Base-by-base conservation (phyloP, 345 rosid species). In the Citrus inodora region DNA sequence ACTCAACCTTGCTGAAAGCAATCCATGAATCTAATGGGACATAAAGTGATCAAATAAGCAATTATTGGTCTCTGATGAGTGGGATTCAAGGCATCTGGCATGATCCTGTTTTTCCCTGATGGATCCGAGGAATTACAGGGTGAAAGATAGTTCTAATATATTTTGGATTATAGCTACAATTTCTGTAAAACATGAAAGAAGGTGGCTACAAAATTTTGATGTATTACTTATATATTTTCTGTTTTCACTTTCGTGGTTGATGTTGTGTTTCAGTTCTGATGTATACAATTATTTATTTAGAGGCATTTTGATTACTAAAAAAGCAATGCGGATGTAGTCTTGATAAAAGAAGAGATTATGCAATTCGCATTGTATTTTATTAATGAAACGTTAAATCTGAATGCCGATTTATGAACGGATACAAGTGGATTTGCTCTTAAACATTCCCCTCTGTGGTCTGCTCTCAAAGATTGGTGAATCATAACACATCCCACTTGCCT, bases 361-460 rank as follows among this genome's bases (percentile, higher is more conserved):
- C 42, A 37, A 74, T n/a, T 56, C 6, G 62, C 24, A 2, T 27
- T 53, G 24, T 69, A 70, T 63, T 51, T 24, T 22, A 24, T 55
- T 16, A 30, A 65, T n/a, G 55, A 51, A 81, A 71, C 14, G 24
- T 7, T 22, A 0, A 27, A 37, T 67, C 55, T 37, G 5, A 28
- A 24, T 35, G 58, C 67, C 19, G 0, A 46, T n/a, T 80, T 80
- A 85, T 42, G 91, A 90, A 73, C 75, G 87, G 58, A 88, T 87
- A 80, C 90, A 83, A 65, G 92, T 81, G 71, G 97, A 86, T 82
- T 88, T 87, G 70, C 86, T 83, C 85, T 85, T 85, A 51, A 84
- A 80, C 81, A 83, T 67, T 59, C 79, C 78, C 74, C 80, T 77
- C 5, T 32, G 82, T 51, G 96, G 56, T 73, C 77, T 86, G 27